Conservation (phyloP, 208 protist genomes). For the Acanthamoeba culbertsoni region DNA sequence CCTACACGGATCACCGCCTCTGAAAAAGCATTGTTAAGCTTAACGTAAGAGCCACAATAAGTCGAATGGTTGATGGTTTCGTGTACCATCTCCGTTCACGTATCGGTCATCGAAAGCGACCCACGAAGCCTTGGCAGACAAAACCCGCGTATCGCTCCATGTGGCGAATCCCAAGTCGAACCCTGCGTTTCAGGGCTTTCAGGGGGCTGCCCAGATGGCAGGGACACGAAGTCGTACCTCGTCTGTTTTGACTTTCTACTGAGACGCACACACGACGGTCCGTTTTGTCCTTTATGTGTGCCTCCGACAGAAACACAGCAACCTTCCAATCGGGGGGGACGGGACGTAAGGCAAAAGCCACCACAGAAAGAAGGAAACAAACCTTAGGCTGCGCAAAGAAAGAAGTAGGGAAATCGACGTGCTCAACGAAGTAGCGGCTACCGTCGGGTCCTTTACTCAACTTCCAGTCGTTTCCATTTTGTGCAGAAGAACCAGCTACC, state of each 20-base stretch:
- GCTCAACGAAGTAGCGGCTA: background rate
- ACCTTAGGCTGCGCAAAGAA: background rate
- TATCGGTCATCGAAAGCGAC: conserved; percentile 40
- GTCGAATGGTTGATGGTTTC: background rate
- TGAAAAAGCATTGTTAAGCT: background rate
- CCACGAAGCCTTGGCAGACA: background rate
- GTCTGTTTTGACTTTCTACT: conserved; percentile 25
- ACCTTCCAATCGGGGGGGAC: background rate
- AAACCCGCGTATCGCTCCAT: conserved; percentile 30
- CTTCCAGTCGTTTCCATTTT: background rate
- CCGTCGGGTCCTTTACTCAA: background rate
- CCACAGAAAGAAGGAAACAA: background rate
- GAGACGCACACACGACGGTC: conserved; percentile 45
- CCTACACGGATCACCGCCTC: background rate
- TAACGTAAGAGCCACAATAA: background rate
- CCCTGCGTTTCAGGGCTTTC: background rate
- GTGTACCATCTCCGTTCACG: background rate
- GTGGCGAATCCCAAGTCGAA: conserved; percentile 48
- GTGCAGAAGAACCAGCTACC: background rate
- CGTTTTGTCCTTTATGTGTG: background rate
- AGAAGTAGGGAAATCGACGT: background rate
- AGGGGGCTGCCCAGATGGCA: background rate
- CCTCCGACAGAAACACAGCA: background rate
- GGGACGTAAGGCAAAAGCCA: background rate
- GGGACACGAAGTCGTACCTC: background rate